These are phyloP conservation scores for Gelatoporia subvermispora DNA, from an alignment of 768 basidiomycete genomes.

Conservation along the genomic window DNA sequence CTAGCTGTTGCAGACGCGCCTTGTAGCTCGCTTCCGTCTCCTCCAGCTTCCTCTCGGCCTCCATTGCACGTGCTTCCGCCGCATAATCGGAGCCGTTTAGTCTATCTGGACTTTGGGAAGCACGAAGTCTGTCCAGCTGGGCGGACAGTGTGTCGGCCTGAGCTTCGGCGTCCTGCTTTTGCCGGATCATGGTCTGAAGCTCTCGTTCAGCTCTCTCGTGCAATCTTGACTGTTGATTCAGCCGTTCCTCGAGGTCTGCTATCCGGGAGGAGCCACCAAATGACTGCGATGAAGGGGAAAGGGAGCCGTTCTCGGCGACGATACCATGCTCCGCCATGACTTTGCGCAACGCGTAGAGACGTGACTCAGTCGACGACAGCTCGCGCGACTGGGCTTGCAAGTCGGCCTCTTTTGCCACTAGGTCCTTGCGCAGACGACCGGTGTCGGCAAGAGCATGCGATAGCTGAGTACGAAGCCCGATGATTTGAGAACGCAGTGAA, in stretches of 20 bases:
- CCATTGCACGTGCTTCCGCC: slow-evolving; percentile 47
- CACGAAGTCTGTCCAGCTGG: slow-evolving; percentile 63
- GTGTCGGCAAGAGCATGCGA: slow-evolving; percentile 63
- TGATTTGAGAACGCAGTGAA: slow-evolving; percentile 65
- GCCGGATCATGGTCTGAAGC: slow-evolving; percentile 56
- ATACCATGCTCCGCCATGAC: slow-evolving; percentile 89
- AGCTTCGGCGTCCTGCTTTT: slow-evolving; percentile 71
- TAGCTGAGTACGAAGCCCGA: slow-evolving; percentile 69
- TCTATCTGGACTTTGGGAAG: slow-evolving; percentile 47
- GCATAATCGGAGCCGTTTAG: slow-evolving; percentile 31
- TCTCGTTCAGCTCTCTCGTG: slow-evolving; percentile 77
- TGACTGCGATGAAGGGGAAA: slow-evolving; percentile 32
- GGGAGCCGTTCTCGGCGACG: slow-evolving; percentile 66
- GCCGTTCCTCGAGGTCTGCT: slow-evolving; percentile 71
- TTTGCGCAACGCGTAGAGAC: slow-evolving; percentile 74
- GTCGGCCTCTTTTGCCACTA: slow-evolving; percentile 59
- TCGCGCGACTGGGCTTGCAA: slow-evolving; percentile 61
- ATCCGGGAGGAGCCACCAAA: slow-evolving; percentile 37
- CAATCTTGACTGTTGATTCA: slow-evolving; percentile 66
- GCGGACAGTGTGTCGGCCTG: slow-evolving; percentile 60
- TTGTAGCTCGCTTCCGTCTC: slow-evolving; percentile 78
- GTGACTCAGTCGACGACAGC: slow-evolving; percentile 64
- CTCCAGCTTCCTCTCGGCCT: slow-evolving; percentile 73
- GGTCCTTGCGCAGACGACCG: slow-evolving; percentile 65
- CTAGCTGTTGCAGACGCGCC: slow-evolving; percentile 79